Percentiles rank a stretch among this genome's conserved stretches.
phyloP scores from a whole-genome alignment of 345 rosid species.

The sweet orange (Citrus sinensis) region DNA sequence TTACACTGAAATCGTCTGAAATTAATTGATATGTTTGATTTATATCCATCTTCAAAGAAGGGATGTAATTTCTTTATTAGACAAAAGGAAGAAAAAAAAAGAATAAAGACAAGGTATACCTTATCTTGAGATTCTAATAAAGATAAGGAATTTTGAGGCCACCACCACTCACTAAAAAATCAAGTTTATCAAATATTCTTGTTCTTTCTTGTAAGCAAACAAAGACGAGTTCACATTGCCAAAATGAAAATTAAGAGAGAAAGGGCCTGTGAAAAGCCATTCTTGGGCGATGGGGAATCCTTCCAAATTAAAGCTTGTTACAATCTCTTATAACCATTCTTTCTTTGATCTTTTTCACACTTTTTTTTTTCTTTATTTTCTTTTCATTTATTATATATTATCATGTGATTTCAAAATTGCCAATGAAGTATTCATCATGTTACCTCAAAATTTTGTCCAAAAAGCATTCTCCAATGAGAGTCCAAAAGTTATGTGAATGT shows the following conservation, averaged over 20 bases:
- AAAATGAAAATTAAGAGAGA: background rate
- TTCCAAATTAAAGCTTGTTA: constrained; percentile 3
- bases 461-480: constrained; percentile 12
- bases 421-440: background rate
- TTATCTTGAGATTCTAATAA: background rate
- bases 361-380: background rate
- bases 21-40: no score
- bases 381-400: background rate
- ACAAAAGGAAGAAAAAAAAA: background rate
- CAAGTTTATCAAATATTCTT: constrained; percentile 24
- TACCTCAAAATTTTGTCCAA: background rate
- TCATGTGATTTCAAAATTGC: background rate
- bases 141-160: constrained; percentile 23
- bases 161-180: background rate
- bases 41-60: background rate
- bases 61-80: background rate
- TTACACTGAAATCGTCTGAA: background rate
- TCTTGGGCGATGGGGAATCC: constrained; percentile 25
- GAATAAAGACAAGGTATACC: background rate
- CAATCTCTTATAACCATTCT: background rate
- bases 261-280: constrained; percentile 13
- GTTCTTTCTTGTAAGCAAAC: constrained; percentile 27
- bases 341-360: background rate
- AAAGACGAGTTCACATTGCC: constrained; percentile 28
- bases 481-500: constrained; percentile 28